These are phyloP conservation scores for Fraxinus pennsylvanica DNA, from an alignment of 257 asterid genomes.

Conservation along the genomic window DNA sequence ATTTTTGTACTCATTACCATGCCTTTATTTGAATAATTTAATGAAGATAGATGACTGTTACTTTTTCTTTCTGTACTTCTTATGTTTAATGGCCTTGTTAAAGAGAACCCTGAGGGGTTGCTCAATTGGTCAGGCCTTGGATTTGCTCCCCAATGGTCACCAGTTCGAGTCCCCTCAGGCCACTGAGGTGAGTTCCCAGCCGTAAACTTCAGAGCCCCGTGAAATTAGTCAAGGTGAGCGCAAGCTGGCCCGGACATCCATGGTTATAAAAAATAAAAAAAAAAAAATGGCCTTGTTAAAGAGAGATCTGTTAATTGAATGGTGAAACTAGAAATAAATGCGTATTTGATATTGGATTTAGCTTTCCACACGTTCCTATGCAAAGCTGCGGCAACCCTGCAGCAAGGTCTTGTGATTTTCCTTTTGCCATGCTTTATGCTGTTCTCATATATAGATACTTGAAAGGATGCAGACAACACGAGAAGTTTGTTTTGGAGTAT, in stretches of 20 bases:
- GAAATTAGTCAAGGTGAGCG: no score
- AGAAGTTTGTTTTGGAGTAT: neutral
- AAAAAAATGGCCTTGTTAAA: neutral
- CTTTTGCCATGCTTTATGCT: neutral
- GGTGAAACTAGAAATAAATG: neutral
- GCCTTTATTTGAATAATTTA: neutral
- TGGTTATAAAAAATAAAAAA: no score
- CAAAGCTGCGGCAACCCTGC: constrained; percentile 6
- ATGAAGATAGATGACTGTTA: neutral
- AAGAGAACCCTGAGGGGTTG: neutral
- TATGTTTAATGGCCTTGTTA: neutral
- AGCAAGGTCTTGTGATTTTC: neutral
- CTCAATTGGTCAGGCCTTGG: no score
- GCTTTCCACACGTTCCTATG: neutral
- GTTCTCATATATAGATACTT: neutral
- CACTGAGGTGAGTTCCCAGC: no score
- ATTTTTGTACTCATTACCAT: neutral
- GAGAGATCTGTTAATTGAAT: neutral
- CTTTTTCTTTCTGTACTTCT: neutral
- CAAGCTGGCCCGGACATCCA: no score
- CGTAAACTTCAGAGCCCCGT: no score
- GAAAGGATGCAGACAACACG: neutral
- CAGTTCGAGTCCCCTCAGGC: no score
- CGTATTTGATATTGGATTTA: neutral
- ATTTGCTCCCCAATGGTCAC: no score